These are phyloP conservation scores for Paramarasmius palmivorus DNA, from an alignment of 1,284 basidiomycete genomes.

Conservation along the genomic window DNA sequence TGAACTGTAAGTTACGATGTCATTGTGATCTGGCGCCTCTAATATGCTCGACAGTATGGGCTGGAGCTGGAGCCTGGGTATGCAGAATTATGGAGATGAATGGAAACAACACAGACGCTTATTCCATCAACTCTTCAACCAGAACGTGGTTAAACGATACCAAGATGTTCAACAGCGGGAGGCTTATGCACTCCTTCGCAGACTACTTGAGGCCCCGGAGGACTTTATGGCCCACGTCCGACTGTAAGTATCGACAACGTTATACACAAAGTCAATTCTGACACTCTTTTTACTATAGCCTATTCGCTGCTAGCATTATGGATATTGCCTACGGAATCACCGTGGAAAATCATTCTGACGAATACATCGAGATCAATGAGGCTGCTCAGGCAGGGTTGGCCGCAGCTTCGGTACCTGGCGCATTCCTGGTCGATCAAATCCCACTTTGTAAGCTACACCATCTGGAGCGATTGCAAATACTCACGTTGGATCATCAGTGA, in stretches of 20 bases:
- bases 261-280: background rate
- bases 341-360: conserved; percentile 21
- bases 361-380: conserved; percentile 20
- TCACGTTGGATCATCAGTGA: conserved; percentile 25
- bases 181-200: conserved; percentile 12
- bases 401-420: conserved; percentile 21
- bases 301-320: conserved; percentile 26
- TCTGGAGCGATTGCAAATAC: background rate
- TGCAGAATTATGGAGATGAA: too few species aligned
- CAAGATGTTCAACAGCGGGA: conserved; percentile 7
- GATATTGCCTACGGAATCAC: conserved; percentile 28
- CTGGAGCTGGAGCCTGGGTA: too few species aligned
- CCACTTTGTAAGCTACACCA: background rate
- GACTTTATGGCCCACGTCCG: conserved; percentile 24
- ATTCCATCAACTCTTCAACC: conserved; percentile 2
- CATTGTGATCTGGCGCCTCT: too few species aligned
- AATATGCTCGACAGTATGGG: too few species aligned
- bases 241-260: conserved; percentile 21
- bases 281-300: conserved; percentile 15
- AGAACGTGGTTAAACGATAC: conserved; percentile 3
- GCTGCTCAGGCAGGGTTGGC: conserved; percentile 17
- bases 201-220: conserved; percentile 25
- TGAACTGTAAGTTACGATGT: too few species aligned
- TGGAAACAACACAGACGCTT: background rate
- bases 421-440: conserved; percentile 22